phyloP scores from a whole-genome alignment of 176 grass and related monocot genomes.

The Ananas comosus region DNA sequence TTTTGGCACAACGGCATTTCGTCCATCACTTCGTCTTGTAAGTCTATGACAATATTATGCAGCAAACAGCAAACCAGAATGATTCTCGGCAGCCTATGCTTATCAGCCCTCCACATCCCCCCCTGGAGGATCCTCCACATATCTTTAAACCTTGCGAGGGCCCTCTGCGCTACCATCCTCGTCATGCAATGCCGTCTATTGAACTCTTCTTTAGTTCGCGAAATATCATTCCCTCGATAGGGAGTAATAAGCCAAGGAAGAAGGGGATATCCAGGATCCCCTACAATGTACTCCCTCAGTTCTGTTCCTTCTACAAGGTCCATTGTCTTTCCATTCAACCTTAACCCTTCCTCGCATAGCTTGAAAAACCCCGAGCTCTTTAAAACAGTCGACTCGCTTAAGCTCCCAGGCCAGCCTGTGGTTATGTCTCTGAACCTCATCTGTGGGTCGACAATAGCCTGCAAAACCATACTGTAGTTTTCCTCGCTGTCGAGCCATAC shows the following conservation, averaged over 20 bases:
- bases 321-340: constrained; percentile 38
- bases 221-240: constrained; percentile 38
- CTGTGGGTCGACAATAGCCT: constrained; percentile 69
- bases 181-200: constrained; percentile 40
- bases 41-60: constrained; percentile 56
- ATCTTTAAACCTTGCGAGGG: constrained; percentile 42
- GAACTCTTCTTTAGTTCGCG: constrained; percentile 33
- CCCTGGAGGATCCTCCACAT: constrained; percentile 50
- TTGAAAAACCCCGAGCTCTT: constrained; percentile 59
- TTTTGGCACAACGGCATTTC: constrained; percentile 18
- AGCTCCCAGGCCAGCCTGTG: constrained; percentile 83
- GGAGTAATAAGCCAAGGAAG: constrained; percentile 90
- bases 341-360: constrained; percentile 58
- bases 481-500: constrained; percentile 80
- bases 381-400: constrained; percentile 58
- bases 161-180: constrained; percentile 31
- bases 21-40: constrained; percentile 19
- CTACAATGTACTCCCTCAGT: constrained; percentile 65
- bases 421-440: constrained; percentile 83
- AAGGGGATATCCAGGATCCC: constrained; percentile 62
- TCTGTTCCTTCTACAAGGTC: constrained; percentile 38
- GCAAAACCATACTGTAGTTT: constrained; percentile 80
- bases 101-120: constrained; percentile 62
- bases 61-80: constrained; percentile 68
- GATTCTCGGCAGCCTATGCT: constrained; percentile 52